Evolutionary conservation across 2,329 filamentous ascomycete species (phyloP), one percentile per base, ranked within the genome.

Genomic region (Botrytis byssoidea): DNA sequence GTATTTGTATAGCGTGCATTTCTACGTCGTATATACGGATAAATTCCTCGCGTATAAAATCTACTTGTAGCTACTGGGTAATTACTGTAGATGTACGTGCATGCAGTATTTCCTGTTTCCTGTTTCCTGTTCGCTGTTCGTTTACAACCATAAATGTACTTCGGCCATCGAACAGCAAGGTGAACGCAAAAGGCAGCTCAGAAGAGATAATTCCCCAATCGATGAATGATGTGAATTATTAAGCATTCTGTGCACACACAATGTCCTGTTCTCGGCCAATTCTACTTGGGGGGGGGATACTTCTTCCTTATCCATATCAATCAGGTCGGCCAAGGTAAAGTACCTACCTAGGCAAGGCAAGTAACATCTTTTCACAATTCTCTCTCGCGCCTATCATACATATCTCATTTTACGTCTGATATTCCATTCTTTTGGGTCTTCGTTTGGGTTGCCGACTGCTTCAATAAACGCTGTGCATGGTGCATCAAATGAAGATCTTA

Each of bases 401-500:
- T 61, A 35, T 35, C 35, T 35, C n/a, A 60, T 60, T 65, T 32
- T 40, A 46, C 46, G 7, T 60, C 51, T 51, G 63, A 72, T 65
- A 37, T 32, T 37, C 42, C 48, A n/a, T 29, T 42, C 32, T 66
- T 22, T 42, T 44, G 61, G 46, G 61, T 44, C 70, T 68, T 60
- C 51, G 64, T 57, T 40, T 68, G 51, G 63, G 37, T 40, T 68
- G 51, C 71, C 63, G 71, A 60, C 71, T 68, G 63, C 71, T 68
- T 72, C 63, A 68, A 60, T 72, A 72, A 68, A 72, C 71, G 71
- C 71, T 72, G 71, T 72, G 71, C 71, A 72, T 68, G 63, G 48
- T 72, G 71, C 63, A 72, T 72, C 63, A 69, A 72, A 68, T 72
- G 60, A 72, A 72, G 71, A 46, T 72, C 63, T 57, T 42, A 40